Base-by-base conservation (phyloP, 306 rosid species). In the Hippophae tibetana region DNA sequence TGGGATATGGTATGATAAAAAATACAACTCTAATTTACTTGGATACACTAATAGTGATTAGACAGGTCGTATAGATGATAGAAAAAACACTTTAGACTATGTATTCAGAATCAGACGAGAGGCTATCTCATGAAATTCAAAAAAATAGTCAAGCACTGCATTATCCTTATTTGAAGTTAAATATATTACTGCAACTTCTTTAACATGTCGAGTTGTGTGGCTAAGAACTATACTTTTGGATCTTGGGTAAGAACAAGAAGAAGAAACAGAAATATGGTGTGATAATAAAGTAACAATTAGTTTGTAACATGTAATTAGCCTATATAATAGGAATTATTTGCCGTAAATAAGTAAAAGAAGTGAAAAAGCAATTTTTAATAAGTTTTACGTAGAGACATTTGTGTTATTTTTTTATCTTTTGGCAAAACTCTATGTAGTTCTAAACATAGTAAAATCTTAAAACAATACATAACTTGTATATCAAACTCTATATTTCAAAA, bases 81-180 rank as follows among this genome's bases (percentile, higher is more conserved):
- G 13, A 7, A 57, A 8, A 3, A 57, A 5, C 9, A 57, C 61
- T 7, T 42, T 45, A n/a, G 7, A 49, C 7, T 57, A 57, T 13
- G 42, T 6, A 41, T 57, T 57, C 12, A 57, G 6, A 2, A 25
- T 57, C 1, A 48, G 61, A 13, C 10, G 27, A 12, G 1, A 47
- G 8, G 3, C 43, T 57, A 41, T 57, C 48, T 57, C 61, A 42
- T 57, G 48, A 49, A 6, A 45, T 27, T 42, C 61, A 45, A 60
- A 18, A 18, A 18, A 18, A 18, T 18, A 18, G 23, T 18, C 23
- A 18, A 18, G 1, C 23, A 18, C 1, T 18, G 1, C 23, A 18
- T 18, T 18, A 18, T 18, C 23, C 0, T 18, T 1, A 18, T 18
- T 0, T 18, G 23, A 57, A 18, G 59, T 42, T 40, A 5, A 51